Percentiles rank a stretch among this genome's conserved stretches.
These are phyloP conservation scores for Hypoxylon sp. DNA, from an alignment of 2,329 filamentous ascomycete genomes.

Conservation along the genomic window DNA sequence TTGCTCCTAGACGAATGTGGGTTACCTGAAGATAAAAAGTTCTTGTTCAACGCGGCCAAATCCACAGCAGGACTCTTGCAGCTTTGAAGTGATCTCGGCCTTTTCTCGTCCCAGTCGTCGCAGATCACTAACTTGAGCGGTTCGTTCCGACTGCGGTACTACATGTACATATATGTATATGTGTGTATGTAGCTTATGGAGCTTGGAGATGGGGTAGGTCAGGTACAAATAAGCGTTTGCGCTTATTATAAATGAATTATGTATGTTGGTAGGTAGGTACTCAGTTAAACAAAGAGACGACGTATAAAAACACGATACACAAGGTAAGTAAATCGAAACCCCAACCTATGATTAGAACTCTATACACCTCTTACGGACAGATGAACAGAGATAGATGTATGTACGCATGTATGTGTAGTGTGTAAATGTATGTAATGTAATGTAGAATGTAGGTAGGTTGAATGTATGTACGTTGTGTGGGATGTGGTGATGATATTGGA, in stretches of 20 bases:
- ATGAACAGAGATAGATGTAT: conserved; percentile 1
- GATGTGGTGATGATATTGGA: conserved; percentile 25
- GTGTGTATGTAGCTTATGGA: background rate
- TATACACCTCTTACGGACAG: conserved; percentile 1
- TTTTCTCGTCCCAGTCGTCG: conserved; percentile 25
- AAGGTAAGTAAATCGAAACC: background rate
- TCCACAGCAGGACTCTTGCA: conserved; percentile 7
- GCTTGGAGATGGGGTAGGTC: conserved; percentile 30
- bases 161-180: conserved; percentile 1
- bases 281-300: conserved; percentile 17
- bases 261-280: background rate
- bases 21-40: conserved; percentile 29
- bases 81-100: conserved; percentile 24
- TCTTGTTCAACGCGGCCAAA: conserved; percentile 12
- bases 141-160: conserved; percentile 30
- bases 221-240: conserved; percentile 20
- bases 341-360: conserved; percentile 13
- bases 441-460: background rate
- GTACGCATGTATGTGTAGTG: conserved; percentile 1
- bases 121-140: conserved; percentile 23
- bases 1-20: conserved; percentile 46
- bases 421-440: conserved; percentile 18
- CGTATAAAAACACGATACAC: conserved; percentile 3
- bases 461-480: conserved; percentile 1
- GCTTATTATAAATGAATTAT: conserved; percentile 17